Conservation (phyloP, 2,329 filamentous ascomycete genomes). For the Bipolaris zeicola region DNA sequence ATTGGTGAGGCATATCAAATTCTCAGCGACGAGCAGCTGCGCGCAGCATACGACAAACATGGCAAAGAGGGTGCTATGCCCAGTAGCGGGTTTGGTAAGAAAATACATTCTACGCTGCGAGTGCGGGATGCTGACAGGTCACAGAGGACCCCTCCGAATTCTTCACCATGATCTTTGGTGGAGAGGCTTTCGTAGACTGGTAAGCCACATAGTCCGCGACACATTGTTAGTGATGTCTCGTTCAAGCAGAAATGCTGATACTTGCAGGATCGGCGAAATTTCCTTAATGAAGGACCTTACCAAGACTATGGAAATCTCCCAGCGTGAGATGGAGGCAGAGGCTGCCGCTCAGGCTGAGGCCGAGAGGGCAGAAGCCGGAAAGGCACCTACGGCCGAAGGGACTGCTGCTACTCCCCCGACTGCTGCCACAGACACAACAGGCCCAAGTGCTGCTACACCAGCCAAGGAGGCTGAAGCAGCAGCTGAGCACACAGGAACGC, state of each 20-base stretch:
- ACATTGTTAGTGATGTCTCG: background rate
- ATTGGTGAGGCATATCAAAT: slow-evolving; percentile 78
- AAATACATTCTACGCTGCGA: background rate
- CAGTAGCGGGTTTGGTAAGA: slow-evolving; percentile 80
- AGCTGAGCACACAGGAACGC: slow-evolving; percentile 47
- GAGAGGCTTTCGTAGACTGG: slow-evolving; percentile 92
- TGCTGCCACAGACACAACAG: slow-evolving; percentile 13
- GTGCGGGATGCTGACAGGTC: slow-evolving; percentile 27
- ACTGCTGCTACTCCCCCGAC: slow-evolving; percentile 16
- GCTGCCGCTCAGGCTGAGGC: slow-evolving; percentile 60
- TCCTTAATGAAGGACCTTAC: slow-evolving; percentile 98
- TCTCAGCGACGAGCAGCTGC: slow-evolving; percentile 82
- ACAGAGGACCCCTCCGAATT: slow-evolving; percentile 90
- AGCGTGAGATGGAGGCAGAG: slow-evolving; percentile 76
- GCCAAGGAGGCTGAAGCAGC: slow-evolving; percentile 51
- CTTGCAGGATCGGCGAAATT: slow-evolving; percentile 83
- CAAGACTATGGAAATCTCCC: slow-evolving; percentile 97
- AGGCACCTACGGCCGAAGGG: slow-evolving; percentile 21
- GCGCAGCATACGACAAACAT: slow-evolving; percentile 93
- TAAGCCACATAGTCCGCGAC: slow-evolving; percentile 23
- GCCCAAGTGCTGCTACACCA: slow-evolving; percentile 47
- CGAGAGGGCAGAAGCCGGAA: slow-evolving; percentile 28
- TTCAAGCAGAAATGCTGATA: slow-evolving; percentile 10
- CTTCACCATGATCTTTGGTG: slow-evolving; percentile 97
- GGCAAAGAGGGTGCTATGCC: slow-evolving; percentile 95